Percentiles rank a stretch among this genome's conserved stretches.
Evolutionary conservation across 2,329 filamentous ascomycete species (phyloP).

Genomic region (Sclerotinia subarctica): DNA sequence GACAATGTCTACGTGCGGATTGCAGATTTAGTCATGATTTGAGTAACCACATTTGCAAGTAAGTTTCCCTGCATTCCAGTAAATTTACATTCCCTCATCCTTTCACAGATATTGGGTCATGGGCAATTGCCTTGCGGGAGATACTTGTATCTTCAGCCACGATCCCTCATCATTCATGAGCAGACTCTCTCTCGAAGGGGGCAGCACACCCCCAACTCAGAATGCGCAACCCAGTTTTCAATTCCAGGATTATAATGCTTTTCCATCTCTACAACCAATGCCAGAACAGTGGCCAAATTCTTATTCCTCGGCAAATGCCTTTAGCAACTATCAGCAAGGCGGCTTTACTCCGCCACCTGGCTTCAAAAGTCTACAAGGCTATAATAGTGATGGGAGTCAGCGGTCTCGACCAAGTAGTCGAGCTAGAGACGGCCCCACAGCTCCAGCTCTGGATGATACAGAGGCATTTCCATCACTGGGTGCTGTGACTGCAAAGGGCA

Average conservation of each 20-base stretch:
- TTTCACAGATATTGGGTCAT: constrained; percentile 81
- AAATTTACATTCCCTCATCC: constrained; percentile 23
- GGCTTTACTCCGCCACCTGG: constrained; percentile 66
- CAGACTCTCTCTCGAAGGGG: constrained; percentile 71
- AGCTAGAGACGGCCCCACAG: constrained; percentile 58
- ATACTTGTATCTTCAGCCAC: constrained; percentile 95
- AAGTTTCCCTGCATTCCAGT: constrained; percentile 42
- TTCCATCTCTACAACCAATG: constrained; percentile 69
- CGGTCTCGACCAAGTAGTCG: constrained; percentile 83
- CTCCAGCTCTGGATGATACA: constrained; percentile 83
- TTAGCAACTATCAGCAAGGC: constrained; percentile 50
- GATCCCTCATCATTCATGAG: constrained; percentile 85
- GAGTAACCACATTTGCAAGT: constrained; percentile 97
- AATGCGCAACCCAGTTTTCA: constrained; percentile 67
- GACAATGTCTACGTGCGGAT: constrained; percentile 92
- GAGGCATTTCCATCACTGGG: constrained; percentile 92
- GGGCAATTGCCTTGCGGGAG: constrained; percentile 90
- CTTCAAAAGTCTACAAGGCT: constrained; percentile 59
- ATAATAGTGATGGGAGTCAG: constrained; percentile 59
- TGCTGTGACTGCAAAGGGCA: constrained; percentile 70
- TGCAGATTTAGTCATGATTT: constrained; percentile 97
- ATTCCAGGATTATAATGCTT: constrained; percentile 79
- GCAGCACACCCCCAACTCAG: constrained; percentile 61
- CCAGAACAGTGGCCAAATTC: constrained; percentile 58
- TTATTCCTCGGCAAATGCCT: constrained; percentile 41